phyloP scores from a whole-genome alignment of 2,329 filamentous ascomycete species.

The Anthostomella pinea region DNA sequence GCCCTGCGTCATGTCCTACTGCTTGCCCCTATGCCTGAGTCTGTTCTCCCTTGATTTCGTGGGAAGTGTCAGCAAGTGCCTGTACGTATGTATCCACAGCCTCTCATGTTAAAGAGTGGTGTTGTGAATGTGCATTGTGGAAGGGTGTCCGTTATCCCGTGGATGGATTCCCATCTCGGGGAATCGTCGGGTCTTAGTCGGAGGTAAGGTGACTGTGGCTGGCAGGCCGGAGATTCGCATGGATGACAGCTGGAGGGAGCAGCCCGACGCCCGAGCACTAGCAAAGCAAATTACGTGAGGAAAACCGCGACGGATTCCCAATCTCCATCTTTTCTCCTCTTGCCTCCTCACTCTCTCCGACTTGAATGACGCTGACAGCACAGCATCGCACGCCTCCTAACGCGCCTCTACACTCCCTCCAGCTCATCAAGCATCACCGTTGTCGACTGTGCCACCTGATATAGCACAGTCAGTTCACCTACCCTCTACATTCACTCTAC shows the following conservation, averaged over 20 bases:
- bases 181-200: too few relatives aligned
- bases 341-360: neutral
- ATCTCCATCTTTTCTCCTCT: slow-evolving; percentile 1
- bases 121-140: too few relatives aligned
- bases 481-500: slow-evolving; percentile 33
- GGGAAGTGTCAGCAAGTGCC: too few relatives aligned
- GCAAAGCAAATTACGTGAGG: neutral
- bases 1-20: too few relatives aligned
- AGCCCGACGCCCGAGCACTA: neutral
- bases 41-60: too few relatives aligned
- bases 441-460: slow-evolving; percentile 49
- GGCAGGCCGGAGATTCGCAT: neutral
- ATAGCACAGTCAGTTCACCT: slow-evolving; percentile 48
- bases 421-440: slow-evolving; percentile 1
- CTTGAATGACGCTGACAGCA: neutral
- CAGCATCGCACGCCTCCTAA: neutral
- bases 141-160: too few relatives aligned
- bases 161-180: too few relatives aligned
- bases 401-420: neutral
- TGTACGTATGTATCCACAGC: too few relatives aligned
- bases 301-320: neutral
- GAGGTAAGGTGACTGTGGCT: too few relatives aligned
- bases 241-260: neutral
- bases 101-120: too few relatives aligned
- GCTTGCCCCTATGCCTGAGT: too few relatives aligned